These are phyloP conservation scores for Selenicereus undatus DNA, from an alignment of 148 eudicot species.

Conservation along the genomic window DNA sequence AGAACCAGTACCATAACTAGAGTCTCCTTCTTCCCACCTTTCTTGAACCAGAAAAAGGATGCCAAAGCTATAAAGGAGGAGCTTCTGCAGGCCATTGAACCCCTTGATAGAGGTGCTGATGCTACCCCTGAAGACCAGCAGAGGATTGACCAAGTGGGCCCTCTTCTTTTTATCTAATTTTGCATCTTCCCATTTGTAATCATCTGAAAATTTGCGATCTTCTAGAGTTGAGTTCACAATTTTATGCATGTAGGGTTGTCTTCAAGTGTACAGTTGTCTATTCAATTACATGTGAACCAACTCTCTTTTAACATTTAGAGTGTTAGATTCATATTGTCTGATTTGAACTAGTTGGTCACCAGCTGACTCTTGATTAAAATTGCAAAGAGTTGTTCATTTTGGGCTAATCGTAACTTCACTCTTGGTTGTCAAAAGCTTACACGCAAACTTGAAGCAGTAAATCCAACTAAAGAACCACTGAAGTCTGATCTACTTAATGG, in stretches of 20 bases:
- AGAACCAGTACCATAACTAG: conserved; percentile 20
- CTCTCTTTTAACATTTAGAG: background rate
- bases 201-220: background rate
- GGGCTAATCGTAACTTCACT: conserved; percentile 5
- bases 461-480: conserved; percentile 77
- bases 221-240: background rate
- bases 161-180: background rate
- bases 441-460: conserved; percentile 69
- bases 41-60: conserved; percentile 47
- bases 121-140: conserved; percentile 69
- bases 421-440: conserved; percentile 54
- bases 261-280: background rate
- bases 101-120: conserved; percentile 75
- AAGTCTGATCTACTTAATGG: conserved; percentile 77
- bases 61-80: conserved; percentile 46
- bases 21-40: conserved; percentile 58
- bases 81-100: conserved; percentile 64
- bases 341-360: background rate
- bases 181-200: background rate
- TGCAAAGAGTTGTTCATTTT: background rate
- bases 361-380: background rate
- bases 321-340: background rate
- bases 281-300: background rate
- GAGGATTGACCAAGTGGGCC: conserved; percentile 48
- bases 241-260: background rate